phyloP scores from a whole-genome alignment of 352 stramenopile genomes.

The Pythium folliculosum region DNA sequence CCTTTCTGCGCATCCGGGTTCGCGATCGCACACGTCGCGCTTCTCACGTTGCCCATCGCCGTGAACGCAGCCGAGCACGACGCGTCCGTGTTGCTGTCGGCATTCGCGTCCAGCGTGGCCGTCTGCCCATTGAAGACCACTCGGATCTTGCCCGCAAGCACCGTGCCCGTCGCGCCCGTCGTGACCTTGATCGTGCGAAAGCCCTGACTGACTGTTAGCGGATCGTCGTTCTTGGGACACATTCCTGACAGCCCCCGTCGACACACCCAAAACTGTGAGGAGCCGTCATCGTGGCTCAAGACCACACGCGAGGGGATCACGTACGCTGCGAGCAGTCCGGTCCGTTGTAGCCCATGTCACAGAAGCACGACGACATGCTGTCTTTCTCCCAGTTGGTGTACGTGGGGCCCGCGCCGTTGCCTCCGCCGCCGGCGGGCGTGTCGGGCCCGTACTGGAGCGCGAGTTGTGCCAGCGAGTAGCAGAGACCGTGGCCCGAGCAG shows the following conservation, averaged over 20 bases:
- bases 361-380: slow-evolving; percentile 76
- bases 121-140: slow-evolving; percentile 56
- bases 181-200: slow-evolving; percentile 63
- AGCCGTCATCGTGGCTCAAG: background rate
- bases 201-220: slow-evolving; percentile 68
- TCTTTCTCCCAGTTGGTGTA: slow-evolving; percentile 90
- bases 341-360: slow-evolving; percentile 80
- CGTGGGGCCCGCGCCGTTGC: slow-evolving; percentile 45
- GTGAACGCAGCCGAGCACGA: slow-evolving; percentile 50
- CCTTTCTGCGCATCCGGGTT: slow-evolving; percentile 45
- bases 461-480: slow-evolving; percentile 55
- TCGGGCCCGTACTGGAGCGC: slow-evolving; percentile 53
- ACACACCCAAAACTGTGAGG: background rate
- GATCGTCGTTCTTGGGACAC: slow-evolving; percentile 89
- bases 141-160: slow-evolving; percentile 39
- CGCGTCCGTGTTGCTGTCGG: slow-evolving; percentile 30
- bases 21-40: slow-evolving; percentile 40
- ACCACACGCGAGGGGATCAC: slow-evolving; percentile 4
- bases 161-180: slow-evolving; percentile 33
- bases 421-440: slow-evolving; percentile 34
- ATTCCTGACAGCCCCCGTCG: slow-evolving; percentile 40
- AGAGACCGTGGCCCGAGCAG: slow-evolving; percentile 65
- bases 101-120: slow-evolving; percentile 43
- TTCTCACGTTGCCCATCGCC: slow-evolving; percentile 42
- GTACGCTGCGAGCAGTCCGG: slow-evolving; percentile 82